These are phyloP conservation scores for Tolypocladium amazonense DNA, from an alignment of 2,329 filamentous ascomycete genomes.

Conservation along the genomic window DNA sequence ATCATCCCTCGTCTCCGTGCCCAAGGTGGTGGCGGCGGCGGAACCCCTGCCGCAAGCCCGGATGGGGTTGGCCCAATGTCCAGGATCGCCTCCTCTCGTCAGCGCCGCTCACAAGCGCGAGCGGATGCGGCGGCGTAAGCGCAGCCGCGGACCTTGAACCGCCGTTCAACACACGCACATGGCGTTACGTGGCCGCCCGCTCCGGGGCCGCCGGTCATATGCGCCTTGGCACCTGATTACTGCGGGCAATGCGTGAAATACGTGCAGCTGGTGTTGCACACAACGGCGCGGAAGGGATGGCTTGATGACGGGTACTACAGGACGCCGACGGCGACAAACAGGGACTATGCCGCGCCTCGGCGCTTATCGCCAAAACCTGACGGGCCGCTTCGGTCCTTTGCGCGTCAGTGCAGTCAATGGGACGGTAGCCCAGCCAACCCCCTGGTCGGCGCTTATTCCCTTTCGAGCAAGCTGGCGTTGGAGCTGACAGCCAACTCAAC, in stretches of 20 bases:
- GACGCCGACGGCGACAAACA: not conserved
- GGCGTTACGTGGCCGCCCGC: not conserved
- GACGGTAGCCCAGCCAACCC: not conserved
- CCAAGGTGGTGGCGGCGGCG: not conserved
- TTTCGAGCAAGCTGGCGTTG: not conserved
- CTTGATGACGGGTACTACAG: not conserved
- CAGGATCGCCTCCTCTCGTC: conserved; percentile 1
- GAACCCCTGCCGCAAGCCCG: not conserved
- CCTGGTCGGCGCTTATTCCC: not conserved
- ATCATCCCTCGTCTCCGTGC: not conserved
- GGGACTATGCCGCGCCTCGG: not conserved
- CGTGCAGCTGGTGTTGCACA: not conserved
- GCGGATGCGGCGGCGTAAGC: not conserved
- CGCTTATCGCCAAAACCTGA: not conserved
- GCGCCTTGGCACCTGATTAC: not conserved
- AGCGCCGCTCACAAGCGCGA: conserved; percentile 3
- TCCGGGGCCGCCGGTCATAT: not conserved
- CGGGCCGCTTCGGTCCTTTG: not conserved
- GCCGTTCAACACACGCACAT: not conserved
- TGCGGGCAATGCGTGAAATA: not conserved
- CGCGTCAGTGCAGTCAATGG: conserved; percentile 2
- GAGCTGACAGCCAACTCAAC: not conserved
- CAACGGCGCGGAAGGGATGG: not conserved
- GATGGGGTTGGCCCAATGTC: not conserved
- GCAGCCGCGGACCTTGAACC: not conserved